Conservation (phyloP, 768 basidiomycete genomes). For the Leccinum ochraceum region DNA sequence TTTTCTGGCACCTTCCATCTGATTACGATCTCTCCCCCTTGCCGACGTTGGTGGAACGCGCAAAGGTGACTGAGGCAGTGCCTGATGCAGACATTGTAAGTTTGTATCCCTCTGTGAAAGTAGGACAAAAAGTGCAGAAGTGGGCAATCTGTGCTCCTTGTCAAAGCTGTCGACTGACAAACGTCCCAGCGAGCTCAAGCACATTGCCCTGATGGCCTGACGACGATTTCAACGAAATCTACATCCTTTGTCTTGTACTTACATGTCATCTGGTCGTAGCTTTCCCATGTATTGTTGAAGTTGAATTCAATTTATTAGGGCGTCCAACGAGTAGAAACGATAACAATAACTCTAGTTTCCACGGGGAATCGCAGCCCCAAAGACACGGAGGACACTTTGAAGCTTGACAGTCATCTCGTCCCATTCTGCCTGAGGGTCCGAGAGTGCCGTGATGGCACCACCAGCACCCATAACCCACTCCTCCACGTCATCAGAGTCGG, state of each 20-base stretch:
- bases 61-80: conserved; percentile 44
- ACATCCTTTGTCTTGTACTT: not conserved
- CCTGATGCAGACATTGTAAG: conserved; percentile 25
- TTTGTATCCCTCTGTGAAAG: conserved; percentile 74
- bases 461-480: conserved; percentile 86
- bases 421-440: conserved; percentile 85
- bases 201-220: conserved; percentile 57
- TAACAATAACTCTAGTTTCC: conserved; percentile 14
- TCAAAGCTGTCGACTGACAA: not conserved
- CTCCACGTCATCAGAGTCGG: conserved; percentile 35
- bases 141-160: conserved; percentile 34
- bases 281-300: conserved; percentile 26
- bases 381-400: conserved; percentile 69
- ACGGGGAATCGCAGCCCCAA: conserved; percentile 41
- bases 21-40: conserved; percentile 78
- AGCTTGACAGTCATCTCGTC: conserved; percentile 93
- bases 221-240: not conserved
- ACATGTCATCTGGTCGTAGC: not conserved
- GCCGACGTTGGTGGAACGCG: conserved; percentile 49
- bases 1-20: conserved; percentile 93
- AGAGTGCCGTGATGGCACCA: conserved; percentile 95
- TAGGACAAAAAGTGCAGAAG: conserved; percentile 88
- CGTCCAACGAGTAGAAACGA: not conserved
- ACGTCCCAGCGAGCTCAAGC: no score
- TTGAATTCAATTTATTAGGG: conserved; percentile 35